Evolutionary conservation across 208 protist genomes (phyloP).

Genomic region (Angomonas ambiguus): DNA sequence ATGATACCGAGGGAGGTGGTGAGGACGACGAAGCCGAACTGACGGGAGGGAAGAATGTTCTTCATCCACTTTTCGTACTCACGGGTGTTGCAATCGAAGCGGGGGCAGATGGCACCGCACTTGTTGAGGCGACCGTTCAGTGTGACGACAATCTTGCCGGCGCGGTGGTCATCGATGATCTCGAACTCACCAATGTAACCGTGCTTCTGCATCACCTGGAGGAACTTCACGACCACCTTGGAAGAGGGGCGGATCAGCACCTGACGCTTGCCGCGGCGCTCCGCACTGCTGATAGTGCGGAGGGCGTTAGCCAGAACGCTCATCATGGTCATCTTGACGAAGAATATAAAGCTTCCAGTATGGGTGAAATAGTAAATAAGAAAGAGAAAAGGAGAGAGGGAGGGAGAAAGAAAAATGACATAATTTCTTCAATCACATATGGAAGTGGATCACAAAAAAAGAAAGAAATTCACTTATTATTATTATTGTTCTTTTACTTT

Average conservation of each 20-base stretch:
- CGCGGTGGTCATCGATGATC: constrained; percentile 99
- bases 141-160: constrained; percentile 99
- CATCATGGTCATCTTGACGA: constrained; percentile 99
- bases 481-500: neutral
- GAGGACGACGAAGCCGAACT: constrained; percentile 99
- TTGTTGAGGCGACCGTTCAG: constrained; percentile 99
- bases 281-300: constrained; percentile 98
- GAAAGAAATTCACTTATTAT: constrained; percentile 3
- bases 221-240: constrained; percentile 99
- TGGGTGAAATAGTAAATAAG: too few relatives aligned
- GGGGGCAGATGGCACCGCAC: constrained; percentile 99
- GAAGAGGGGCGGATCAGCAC: constrained; percentile 98
- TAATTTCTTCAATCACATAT: neutral
- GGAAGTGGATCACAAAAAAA: neutral
- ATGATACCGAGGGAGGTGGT: constrained; percentile 99
- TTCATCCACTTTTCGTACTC: constrained; percentile 99
- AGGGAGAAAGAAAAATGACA: neutral
- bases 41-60: constrained; percentile 99
- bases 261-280: constrained; percentile 99
- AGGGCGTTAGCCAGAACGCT: constrained; percentile 99
- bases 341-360: too few relatives aligned
- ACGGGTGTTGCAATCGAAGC: constrained; percentile 95
- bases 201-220: constrained; percentile 99
- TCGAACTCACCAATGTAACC: constrained; percentile 99
- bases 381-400: constrained; percentile 14